A percentile compares a stretch with the other conserved stretches of the same genome.
Evolutionary conservation across 2,329 filamentous ascomycete genomes (phyloP).

Genomic region (Colletotrichum eremochloae): DNA sequence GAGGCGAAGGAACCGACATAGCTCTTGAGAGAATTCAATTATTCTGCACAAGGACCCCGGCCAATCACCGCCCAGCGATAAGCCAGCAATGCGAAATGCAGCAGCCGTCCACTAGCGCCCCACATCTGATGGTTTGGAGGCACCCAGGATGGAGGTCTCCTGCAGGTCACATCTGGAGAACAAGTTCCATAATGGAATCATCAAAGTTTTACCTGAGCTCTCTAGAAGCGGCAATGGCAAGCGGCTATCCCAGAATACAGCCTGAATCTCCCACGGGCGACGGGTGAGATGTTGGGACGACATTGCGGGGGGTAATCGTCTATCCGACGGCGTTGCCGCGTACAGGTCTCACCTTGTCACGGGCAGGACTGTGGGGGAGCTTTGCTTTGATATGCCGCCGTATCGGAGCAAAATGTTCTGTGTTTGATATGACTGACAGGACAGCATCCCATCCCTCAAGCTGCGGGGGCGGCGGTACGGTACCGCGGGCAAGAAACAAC

Average conservation of each 20-base stretch:
- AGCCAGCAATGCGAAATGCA: conserved; percentile 45
- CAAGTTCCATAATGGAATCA: conserved; percentile 43
- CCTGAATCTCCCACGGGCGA: conserved; percentile 21
- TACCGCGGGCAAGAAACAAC: background rate
- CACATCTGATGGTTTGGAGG: conserved; percentile 40
- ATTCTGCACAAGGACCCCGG: conserved; percentile 48
- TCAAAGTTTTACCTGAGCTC: conserved; percentile 42
- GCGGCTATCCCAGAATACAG: conserved; percentile 30
- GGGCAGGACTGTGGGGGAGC: conserved; percentile 35
- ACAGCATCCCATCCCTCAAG: conserved; percentile 16
- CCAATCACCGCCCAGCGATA: conserved; percentile 51
- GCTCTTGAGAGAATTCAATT: conserved; percentile 49
- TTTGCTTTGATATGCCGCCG: conserved; percentile 26
- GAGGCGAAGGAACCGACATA: conserved; percentile 34
- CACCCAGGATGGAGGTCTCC: conserved; percentile 39
- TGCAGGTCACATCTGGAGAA: conserved; percentile 42
- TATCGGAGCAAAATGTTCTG: conserved; percentile 34
- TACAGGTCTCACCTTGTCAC: conserved; percentile 32
- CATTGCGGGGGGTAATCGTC: conserved; percentile 35
- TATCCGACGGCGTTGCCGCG: conserved; percentile 24
- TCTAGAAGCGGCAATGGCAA: conserved; percentile 37
- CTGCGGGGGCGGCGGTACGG: background rate
- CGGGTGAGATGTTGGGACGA: conserved; percentile 25
- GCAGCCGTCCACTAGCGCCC: conserved; percentile 41
- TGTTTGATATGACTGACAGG: conserved; percentile 38